A percentile compares a stretch with the other conserved stretches of the same genome.
phyloP scores from a whole-genome alignment of 2,329 filamentous ascomycete species.

The Epicoccum sorghinum region DNA sequence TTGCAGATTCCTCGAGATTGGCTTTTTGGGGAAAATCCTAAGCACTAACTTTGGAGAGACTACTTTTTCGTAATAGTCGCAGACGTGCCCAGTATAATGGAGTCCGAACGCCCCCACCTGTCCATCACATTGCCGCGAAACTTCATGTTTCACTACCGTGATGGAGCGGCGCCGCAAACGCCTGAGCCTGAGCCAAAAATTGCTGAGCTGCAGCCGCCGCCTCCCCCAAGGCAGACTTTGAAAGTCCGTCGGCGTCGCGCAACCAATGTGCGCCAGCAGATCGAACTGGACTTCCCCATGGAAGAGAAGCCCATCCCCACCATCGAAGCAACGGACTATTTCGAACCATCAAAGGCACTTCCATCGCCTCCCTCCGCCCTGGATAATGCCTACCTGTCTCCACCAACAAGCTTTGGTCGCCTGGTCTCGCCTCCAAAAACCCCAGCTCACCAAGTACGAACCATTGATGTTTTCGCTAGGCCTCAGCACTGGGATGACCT shows the following conservation, averaged over 20 bases:
- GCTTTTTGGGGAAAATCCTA: slow-evolving; percentile 11
- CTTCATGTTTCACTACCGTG: slow-evolving; percentile 57
- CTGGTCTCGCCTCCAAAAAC: slow-evolving; percentile 57
- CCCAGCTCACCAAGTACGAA: slow-evolving; percentile 51
- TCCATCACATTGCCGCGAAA: slow-evolving; percentile 58
- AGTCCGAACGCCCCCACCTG: slow-evolving; percentile 52
- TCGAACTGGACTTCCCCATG: slow-evolving; percentile 36
- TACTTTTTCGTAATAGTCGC: slow-evolving; percentile 4
- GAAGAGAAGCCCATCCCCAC: slow-evolving; percentile 52
- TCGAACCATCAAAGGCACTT: slow-evolving; percentile 33
- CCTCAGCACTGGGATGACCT: slow-evolving; percentile 43
- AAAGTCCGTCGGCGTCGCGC: slow-evolving; percentile 56
- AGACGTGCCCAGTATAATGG: slow-evolving; percentile 37
- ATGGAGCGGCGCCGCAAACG: slow-evolving; percentile 53
- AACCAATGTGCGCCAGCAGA: slow-evolving; percentile 34
- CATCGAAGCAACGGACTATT: slow-evolving; percentile 55
- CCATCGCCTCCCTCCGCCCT: slow-evolving; percentile 30
- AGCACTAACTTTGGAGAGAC: slow-evolving; percentile 15
- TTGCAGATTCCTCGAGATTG: slow-evolving; percentile 34
- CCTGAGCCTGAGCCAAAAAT: slow-evolving; percentile 51
- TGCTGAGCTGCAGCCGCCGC: slow-evolving; percentile 48
- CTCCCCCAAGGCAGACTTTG: slow-evolving; percentile 55
- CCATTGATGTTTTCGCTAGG: slow-evolving; percentile 34
- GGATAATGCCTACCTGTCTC: slow-evolving; percentile 52
- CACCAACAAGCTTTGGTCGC: slow-evolving; percentile 44